A percentile compares a stretch with the other conserved stretches of the same genome.
These are phyloP conservation scores for Flaveria sonorensis DNA, from an alignment of 129 eudicot species.

Conservation along the genomic window DNA sequence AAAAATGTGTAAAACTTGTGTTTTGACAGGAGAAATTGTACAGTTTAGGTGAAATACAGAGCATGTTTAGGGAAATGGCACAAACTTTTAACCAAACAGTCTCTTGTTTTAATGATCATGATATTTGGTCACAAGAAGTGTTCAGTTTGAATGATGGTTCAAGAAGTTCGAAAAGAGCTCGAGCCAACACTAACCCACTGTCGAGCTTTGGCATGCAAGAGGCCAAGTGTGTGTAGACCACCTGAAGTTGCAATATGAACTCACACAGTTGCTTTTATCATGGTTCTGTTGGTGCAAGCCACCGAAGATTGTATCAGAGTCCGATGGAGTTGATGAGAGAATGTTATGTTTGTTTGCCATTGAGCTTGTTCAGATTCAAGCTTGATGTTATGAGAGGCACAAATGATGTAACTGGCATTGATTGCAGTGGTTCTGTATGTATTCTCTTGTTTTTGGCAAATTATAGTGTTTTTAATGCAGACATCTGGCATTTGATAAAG, in stretches of 20 bases:
- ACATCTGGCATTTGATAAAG: not conserved
- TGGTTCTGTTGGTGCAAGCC: not conserved
- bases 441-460: not conserved
- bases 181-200: constrained; percentile 5
- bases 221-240: constrained; percentile 29
- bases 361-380: not conserved
- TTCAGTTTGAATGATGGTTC: constrained; percentile 13
- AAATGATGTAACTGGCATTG: not conserved
- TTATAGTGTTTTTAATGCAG: not conserved
- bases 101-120: not conserved
- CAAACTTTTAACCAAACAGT: constrained; percentile 45
- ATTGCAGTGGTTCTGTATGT: not conserved
- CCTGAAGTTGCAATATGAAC: not conserved
- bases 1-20: not conserved
- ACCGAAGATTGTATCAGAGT: not conserved
- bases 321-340: not conserved
- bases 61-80: constrained; percentile 84
- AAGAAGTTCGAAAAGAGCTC: constrained; percentile 38
- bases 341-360: not conserved
- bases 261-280: not conserved
- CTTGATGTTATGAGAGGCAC: not conserved
- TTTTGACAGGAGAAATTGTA: constrained; percentile 48
- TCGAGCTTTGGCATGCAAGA: constrained; percentile 29
- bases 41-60: constrained; percentile 67
- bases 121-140: constrained; percentile 4